Evolutionary conservation across 345 rosid genomes (phyloP).

Genomic region (sweet orange (Citrus sinensis)): DNA sequence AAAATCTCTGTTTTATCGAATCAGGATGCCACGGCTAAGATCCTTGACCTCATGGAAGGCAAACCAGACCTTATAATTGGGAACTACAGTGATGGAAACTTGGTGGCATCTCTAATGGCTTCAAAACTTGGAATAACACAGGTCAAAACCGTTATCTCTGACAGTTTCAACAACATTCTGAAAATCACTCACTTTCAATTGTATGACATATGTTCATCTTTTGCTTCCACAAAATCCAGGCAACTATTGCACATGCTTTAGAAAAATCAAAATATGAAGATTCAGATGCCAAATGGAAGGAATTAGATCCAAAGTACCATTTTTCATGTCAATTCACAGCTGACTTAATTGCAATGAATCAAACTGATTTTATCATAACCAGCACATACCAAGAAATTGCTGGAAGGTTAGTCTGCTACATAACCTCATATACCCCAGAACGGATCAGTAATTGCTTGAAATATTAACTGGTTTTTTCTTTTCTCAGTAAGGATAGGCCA

Average conservation of each 20-base stretch:
- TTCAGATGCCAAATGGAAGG: slow-evolving; percentile 89
- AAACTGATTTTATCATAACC: slow-evolving; percentile 75
- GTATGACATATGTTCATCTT: background rate
- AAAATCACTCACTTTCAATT: background rate
- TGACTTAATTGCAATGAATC: slow-evolving; percentile 80
- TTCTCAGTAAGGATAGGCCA: slow-evolving; percentile 60
- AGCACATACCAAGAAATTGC: slow-evolving; percentile 98
- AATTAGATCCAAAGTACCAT: slow-evolving; percentile 76
- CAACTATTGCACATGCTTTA: slow-evolving; percentile 87
- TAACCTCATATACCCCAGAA: background rate
- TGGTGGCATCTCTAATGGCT: slow-evolving; percentile 88
- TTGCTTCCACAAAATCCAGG: slow-evolving; percentile 30
- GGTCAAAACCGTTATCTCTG: slow-evolving; percentile 25
- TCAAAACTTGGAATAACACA: slow-evolving; percentile 72
- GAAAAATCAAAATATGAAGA: slow-evolving; percentile 94
- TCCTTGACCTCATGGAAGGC: slow-evolving; percentile 58
- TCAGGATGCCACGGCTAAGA: slow-evolving; percentile 63
- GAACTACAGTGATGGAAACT: slow-evolving; percentile 89
- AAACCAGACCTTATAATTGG: slow-evolving; percentile 93
- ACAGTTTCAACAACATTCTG: background rate
- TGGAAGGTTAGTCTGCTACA: slow-evolving; percentile 61
- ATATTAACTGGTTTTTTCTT: background rate
- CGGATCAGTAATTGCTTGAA: background rate
- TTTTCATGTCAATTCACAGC: slow-evolving; percentile 96
- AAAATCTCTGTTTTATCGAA: background rate